Evolutionary conservation across 2,329 filamentous ascomycete species (phyloP).

Genomic region (Fusarium sp.): DNA sequence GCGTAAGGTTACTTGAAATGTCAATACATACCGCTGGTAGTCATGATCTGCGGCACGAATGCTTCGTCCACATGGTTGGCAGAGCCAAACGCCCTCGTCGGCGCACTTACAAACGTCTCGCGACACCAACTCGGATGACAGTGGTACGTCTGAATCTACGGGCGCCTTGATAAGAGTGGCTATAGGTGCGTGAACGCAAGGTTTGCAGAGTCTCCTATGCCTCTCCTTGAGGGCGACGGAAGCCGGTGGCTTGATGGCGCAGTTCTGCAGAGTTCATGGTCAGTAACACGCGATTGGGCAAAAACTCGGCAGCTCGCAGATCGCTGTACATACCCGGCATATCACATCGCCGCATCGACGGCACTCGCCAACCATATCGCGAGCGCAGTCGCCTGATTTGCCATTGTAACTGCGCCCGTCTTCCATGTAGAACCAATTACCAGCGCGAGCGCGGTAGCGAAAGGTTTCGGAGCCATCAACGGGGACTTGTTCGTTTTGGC

Average conservation of each 20-base stretch:
- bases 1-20: no score
- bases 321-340: constrained; percentile 72
- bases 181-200: constrained; percentile 78
- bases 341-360: constrained; percentile 78
- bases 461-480: constrained; percentile 64
- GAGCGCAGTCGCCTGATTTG: constrained; percentile 80
- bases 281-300: constrained; percentile 5
- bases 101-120: constrained; percentile 62
- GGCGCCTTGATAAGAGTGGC: constrained; percentile 58
- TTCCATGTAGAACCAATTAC: constrained; percentile 68
- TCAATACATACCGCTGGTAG: constrained; percentile 60
- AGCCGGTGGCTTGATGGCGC: constrained; percentile 82
- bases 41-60: constrained; percentile 68
- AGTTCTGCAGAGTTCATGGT: constrained; percentile 71
- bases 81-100: constrained; percentile 77
- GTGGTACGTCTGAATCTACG: constrained; percentile 54
- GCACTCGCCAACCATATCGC: constrained; percentile 87
- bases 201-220: constrained; percentile 80
- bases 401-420: constrained; percentile 63
- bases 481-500: constrained; percentile 72
- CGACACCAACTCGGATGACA: constrained; percentile 65
- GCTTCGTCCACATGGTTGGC: constrained; percentile 79
- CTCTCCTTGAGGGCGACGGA: constrained; percentile 72
- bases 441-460: constrained; percentile 64
- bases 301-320: constrained; percentile 3